phyloP scores from a whole-genome alignment of 768 basidiomycete genomes.

The Hemileccinum rubropunctum region DNA sequence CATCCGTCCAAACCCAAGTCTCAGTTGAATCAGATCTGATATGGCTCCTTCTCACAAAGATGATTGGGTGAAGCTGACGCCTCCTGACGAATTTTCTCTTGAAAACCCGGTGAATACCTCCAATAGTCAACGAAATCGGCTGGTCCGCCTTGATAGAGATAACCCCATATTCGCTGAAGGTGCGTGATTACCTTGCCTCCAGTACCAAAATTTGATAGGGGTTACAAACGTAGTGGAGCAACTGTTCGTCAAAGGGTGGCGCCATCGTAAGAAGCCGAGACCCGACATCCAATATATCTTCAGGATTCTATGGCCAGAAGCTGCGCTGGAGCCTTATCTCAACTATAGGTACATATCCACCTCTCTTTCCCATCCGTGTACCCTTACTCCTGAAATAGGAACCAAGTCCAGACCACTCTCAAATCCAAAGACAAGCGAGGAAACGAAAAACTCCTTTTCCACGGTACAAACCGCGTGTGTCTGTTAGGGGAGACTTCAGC shows the following conservation, averaged over 20 bases:
- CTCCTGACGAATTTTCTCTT: constrained; percentile 35
- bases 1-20: not conserved
- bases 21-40: constrained; percentile 8
- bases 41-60: constrained; percentile 21
- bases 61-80: constrained; percentile 27
- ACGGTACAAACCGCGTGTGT: constrained; percentile 64
- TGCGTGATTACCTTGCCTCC: constrained; percentile 24
- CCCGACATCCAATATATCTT: constrained; percentile 50
- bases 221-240: constrained; percentile 40
- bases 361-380: constrained; percentile 20
- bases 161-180: constrained; percentile 39
- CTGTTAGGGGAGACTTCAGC: constrained; percentile 50
- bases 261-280: constrained; percentile 49
- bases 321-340: constrained; percentile 43
- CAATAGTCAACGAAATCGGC: constrained; percentile 40
- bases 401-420: constrained; percentile 26
- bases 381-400: constrained; percentile 15
- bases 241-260: constrained; percentile 53
- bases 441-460: constrained; percentile 62
- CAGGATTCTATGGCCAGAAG: constrained; percentile 47
- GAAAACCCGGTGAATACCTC: constrained; percentile 40
- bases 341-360: constrained; percentile 40
- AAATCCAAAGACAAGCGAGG: constrained; percentile 30
- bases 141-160: constrained; percentile 38
- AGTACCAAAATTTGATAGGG: not conserved